Conservation (phyloP, 2,329 filamentous ascomycete genomes). For the Xylaria sp. region DNA sequence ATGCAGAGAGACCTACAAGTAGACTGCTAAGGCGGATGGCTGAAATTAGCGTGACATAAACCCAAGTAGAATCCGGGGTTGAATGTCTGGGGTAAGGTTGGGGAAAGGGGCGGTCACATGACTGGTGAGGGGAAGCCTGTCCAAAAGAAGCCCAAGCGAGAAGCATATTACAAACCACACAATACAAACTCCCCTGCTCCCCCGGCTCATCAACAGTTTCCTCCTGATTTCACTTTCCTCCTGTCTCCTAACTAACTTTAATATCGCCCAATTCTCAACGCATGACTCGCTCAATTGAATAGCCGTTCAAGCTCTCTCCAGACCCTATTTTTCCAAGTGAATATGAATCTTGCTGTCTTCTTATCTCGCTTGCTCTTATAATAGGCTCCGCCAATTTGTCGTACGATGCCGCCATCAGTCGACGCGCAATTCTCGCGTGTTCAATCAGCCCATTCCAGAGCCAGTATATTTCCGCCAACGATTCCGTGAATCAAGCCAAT, state of each 20-base stretch:
- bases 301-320: background rate
- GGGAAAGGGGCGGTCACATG: constrained; percentile 30
- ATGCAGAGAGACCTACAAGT: too few species aligned
- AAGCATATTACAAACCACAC: constrained; percentile 24
- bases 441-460: constrained; percentile 17
- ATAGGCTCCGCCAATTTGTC: constrained; percentile 6
- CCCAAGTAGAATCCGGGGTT: background rate
- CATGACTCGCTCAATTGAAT: constrained; percentile 20
- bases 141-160: constrained; percentile 3
- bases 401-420: constrained; percentile 24
- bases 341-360: constrained; percentile 1
- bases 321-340: background rate
- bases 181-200: constrained; percentile 4
- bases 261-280: background rate
- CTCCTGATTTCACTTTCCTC: background rate
- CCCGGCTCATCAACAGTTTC: background rate
- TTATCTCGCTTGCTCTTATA: background rate
- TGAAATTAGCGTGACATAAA: background rate
- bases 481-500: background rate
- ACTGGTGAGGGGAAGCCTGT: constrained; percentile 35
- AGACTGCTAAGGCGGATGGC: background rate
- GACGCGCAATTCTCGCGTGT: constrained; percentile 7
- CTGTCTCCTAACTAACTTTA: background rate
- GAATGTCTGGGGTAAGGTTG: constrained; percentile 35
- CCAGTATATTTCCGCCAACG: background rate